Base-by-base conservation (phyloP, 2,329 filamentous ascomycete genomes). In the Cladosporium phlei region DNA sequence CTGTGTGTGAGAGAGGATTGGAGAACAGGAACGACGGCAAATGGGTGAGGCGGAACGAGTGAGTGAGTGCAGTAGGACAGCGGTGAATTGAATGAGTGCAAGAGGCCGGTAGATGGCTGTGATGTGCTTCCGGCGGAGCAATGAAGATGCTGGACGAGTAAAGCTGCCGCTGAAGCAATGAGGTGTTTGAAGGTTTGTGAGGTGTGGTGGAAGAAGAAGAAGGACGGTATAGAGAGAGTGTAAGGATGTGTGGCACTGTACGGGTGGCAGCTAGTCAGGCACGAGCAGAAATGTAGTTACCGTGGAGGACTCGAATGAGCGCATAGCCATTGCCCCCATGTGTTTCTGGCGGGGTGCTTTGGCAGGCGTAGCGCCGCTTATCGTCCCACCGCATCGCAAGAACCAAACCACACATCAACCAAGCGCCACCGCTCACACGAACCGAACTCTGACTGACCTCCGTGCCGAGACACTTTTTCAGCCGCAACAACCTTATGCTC, bases 131-230 rank as follows among this genome's bases (percentile, higher is more conserved):
- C 39, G 28, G 39, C 39, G 12, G 20, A 43, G 39, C 39, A 25
- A 25, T 7, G 28, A 33, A 22, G 14, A 35, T 29, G 40, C 5
- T 19, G 40, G 7, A 24, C 22, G n/a, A 35, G 25, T 38, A 46
- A 38, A 33, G 17, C 33, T 46, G 35, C 43, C 19, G 35, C 21
- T 21, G 19, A 45, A 30, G 43, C 35, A 32, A 47, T 39, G 44
- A 21, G 34, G 7, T 21, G 16, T 3, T 28, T 16, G 38, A 17
- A n/a, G 39, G 29, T 33, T 16, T 33, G 17, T 11, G 20, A 16
- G 10, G 30, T 6, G 20, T n/a, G n/a, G n/a, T n/a, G 16, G 20
- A 19, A 12, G 28, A 2, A 30, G 39, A 17, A 42, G 40, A n/a
- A 28, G 17, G 38, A 42, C 24, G 30, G 38, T n/a, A 27, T 7